Evolutionary conservation across 78 protist genomes (phyloP).

Genomic region (Blattamonas nauphoetae): DNA sequence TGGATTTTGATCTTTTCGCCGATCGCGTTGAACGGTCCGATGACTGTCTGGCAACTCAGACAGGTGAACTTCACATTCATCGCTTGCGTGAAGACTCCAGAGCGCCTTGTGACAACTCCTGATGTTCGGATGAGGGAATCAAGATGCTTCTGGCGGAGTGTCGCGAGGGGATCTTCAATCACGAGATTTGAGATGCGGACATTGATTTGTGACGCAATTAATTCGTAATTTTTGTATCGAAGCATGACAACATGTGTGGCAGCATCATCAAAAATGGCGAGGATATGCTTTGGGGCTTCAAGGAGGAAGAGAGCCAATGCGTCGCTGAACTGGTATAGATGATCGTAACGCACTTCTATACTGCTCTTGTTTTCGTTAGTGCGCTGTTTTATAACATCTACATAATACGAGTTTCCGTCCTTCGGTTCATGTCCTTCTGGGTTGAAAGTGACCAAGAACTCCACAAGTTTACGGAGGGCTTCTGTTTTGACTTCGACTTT

Average conservation of each 20-base stretch:
- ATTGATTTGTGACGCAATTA: conserved; percentile 28
- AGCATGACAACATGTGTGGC: background rate
- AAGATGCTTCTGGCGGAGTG: conserved; percentile 74
- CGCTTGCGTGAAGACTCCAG: conserved; percentile 86
- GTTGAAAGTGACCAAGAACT: background rate
- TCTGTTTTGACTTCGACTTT: background rate
- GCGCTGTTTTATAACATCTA: background rate
- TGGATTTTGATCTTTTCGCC: background rate
- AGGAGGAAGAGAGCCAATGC: background rate
- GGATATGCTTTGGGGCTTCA: background rate
- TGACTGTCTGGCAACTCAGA: conserved; percentile 49
- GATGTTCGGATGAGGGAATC: conserved; percentile 59
- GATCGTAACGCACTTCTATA: background rate
- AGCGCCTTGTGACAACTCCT: conserved; percentile 93
- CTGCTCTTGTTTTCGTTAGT: background rate
- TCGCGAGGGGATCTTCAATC: conserved; percentile 69
- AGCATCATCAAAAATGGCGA: conserved; percentile 3
- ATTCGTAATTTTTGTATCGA: background rate
- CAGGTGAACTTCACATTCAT: conserved; percentile 18
- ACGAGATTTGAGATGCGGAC: conserved; percentile 88
- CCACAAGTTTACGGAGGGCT: background rate
- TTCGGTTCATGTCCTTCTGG: background rate
- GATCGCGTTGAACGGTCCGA: conserved; percentile 57
- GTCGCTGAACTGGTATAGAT: background rate
- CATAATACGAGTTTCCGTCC: background rate